phyloP scores from a whole-genome alignment of 1,139 yeast genomes.

The Zygosaccharomyces sapae region DNA sequence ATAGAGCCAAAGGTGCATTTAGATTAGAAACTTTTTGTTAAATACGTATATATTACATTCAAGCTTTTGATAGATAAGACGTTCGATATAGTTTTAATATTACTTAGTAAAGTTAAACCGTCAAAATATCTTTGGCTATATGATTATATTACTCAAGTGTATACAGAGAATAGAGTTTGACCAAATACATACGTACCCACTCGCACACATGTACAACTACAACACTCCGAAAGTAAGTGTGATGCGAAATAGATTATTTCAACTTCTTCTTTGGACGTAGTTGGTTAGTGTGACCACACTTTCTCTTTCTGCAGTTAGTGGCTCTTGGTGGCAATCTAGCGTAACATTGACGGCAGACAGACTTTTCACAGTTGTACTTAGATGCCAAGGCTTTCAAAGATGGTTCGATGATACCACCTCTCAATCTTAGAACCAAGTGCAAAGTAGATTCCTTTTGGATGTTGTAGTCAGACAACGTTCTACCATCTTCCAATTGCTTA shows the following conservation, averaged over 20 bases:
- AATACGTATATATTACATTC: not conserved
- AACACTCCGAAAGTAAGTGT: not conserved
- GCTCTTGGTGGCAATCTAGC: conserved; percentile 99
- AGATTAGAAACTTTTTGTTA: not conserved
- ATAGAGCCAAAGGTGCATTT: not conserved
- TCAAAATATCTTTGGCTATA: conserved; percentile 13
- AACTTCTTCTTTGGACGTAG: conserved; percentile 99
- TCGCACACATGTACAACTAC: conserved; percentile 9
- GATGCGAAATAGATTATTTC: conserved; percentile 59
- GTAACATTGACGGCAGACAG: conserved; percentile 99
- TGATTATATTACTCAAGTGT: conserved; percentile 15
- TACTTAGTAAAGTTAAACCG: conserved; percentile 7
- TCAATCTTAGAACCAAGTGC: conserved; percentile 82
- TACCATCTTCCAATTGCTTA: conserved; percentile 91
- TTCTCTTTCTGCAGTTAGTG: conserved; percentile 99
- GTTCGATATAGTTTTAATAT: too few relatives aligned
- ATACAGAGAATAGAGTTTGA: conserved; percentile 15
- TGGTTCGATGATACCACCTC: conserved; percentile 99
- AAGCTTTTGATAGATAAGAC: not conserved
- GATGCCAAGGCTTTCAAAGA: conserved; percentile 98
- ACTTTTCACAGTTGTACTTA: conserved; percentile 99
- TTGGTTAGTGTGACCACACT: conserved; percentile 99
- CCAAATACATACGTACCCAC: conserved; percentile 15
- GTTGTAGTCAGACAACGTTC: conserved; percentile 91
- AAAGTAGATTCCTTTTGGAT: conserved; percentile 90